Percentiles rank a stretch among this genome's conserved stretches.
Conservation (phyloP, 345 rosid species). For the Eucalyptus caleyi region DNA sequence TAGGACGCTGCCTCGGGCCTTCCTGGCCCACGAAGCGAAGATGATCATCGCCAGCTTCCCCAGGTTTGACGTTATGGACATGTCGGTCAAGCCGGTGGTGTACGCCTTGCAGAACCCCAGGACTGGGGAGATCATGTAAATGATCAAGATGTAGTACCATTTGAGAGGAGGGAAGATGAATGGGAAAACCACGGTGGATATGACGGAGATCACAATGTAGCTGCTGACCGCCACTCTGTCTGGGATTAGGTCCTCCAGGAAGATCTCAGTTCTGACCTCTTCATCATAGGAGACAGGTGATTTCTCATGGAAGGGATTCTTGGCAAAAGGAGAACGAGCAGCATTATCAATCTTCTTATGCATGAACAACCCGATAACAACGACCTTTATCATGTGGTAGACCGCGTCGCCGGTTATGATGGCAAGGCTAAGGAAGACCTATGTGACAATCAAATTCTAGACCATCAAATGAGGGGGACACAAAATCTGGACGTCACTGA, state of each 20-base stretch:
- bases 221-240: neutral
- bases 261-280: neutral
- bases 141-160: neutral
- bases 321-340: neutral
- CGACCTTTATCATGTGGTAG: neutral
- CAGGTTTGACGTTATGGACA: neutral
- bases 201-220: neutral
- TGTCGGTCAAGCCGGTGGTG: neutral
- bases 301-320: neutral
- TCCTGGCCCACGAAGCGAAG: neutral
- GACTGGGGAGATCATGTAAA: neutral
- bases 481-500: neutral
- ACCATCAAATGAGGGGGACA: neutral
- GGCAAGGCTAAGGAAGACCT: neutral
- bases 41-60: neutral
- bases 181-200: neutral
- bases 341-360: neutral
- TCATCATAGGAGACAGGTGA: neutral
- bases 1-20: neutral
- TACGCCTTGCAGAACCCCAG: neutral
- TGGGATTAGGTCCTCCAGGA: neutral
- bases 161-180: neutral
- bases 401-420: neutral
- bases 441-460: neutral
- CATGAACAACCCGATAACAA: neutral